Evolutionary conservation across 148 eudicot species (phyloP), one percentile per base, ranked within the genome.

Genomic region (Persicaria tinctoria): DNA sequence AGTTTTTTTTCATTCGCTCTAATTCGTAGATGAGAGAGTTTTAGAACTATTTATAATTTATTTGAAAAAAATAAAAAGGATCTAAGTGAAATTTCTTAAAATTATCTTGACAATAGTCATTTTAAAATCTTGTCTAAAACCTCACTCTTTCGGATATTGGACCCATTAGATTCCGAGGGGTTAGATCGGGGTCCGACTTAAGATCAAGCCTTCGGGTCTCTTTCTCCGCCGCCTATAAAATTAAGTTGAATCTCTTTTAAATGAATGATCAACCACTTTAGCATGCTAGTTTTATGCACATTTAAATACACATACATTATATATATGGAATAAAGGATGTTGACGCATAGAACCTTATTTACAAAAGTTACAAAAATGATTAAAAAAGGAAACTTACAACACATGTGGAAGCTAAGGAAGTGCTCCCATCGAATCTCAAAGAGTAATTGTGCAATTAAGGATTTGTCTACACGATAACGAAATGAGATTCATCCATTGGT

Each of bases 181-280:
- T 32, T 2, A 32, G 41, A 32, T 32, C 41, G 3, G 41, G 41
- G 2, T 32, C 2, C 41, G 41, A 32, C 41, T 50, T 8, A 50
- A 7, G 70, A 64, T 64, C 14, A 27, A 38, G 46, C 70, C 70
- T 64, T 32, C n/a, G 45, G 48, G 70, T 66, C 70, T 66, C 46
- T 66, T 66, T 66, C 70, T 66, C 70, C 70, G 18, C 70, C 70
- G 41, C 70, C 17, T 32, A 32, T 32, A 6, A 66, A 66, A 50
- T 50, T 66, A 38, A 66, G 41, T 41, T 6, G 63, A 57, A 57
- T 8, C 63, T 18, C 27, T 18, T 57, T 57, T 1, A 57, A n/a
- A 53, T 53, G 4, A 5, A 66, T 5, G 13, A 38, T 66, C 70
- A 66, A 41, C 70, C 46, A 66, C 70, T 66, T 66, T 41, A 66